These are phyloP conservation scores for Thraustotheca clavata DNA, from an alignment of 352 stramenopile species.

Conservation along the genomic window DNA sequence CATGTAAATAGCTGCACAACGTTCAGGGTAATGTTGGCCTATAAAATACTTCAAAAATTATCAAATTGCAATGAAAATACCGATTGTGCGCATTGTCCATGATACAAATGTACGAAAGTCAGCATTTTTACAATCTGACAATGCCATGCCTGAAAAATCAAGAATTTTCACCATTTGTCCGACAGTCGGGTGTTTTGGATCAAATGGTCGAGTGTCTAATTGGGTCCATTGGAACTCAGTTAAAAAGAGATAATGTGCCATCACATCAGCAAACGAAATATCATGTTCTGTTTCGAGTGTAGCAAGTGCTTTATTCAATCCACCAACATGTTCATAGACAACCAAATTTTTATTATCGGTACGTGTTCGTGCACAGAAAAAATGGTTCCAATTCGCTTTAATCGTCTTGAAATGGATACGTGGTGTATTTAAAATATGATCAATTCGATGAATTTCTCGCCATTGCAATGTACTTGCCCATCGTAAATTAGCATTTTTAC, in stretches of 20 bases:
- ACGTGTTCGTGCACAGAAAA: constrained; percentile 16
- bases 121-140: constrained; percentile 10
- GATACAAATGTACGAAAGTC: constrained; percentile 17
- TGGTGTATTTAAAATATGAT: constrained; percentile 6
- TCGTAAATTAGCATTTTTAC: background rate
- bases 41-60: background rate
- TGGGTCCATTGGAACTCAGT: constrained; percentile 19
- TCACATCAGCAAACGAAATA: constrained; percentile 18
- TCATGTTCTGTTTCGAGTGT: constrained; percentile 1
- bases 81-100: constrained; percentile 21
- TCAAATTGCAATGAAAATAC: background rate
- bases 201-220: constrained; percentile 12
- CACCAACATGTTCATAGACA: constrained; percentile 18
- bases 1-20: constrained; percentile 18
- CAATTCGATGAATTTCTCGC: constrained; percentile 5
- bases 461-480: constrained; percentile 8
- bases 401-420: constrained; percentile 9
- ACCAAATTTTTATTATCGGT: constrained; percentile 12
- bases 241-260: constrained; percentile 20
- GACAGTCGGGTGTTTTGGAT: background rate
- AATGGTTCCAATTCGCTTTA: constrained; percentile 13
- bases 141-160: constrained; percentile 3
- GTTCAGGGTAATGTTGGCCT: constrained; percentile 21
- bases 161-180: constrained; percentile 20
- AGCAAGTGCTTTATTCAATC: constrained; percentile 6